Evolutionary conservation across 108 stramenopile species (phyloP), one percentile per base, ranked within the genome.

Genomic region (Cylindrotheca fusiformis): DNA sequence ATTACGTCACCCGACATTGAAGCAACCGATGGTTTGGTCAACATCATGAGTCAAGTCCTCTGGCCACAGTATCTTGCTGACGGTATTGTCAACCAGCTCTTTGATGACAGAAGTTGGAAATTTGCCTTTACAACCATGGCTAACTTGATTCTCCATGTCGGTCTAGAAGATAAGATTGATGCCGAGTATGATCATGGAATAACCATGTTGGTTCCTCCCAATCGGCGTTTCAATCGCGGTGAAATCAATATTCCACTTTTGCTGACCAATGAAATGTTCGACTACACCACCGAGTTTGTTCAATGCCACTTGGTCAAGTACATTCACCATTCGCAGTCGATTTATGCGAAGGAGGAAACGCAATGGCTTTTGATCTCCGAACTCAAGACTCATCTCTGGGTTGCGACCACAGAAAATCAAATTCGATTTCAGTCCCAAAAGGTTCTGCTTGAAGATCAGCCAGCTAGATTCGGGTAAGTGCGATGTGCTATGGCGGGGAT

Each of bases 211-310:
- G 72, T 74, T 17, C 72, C 72, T 12, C 65, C 72, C 41, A 74
- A 74, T 61, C 72, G 65, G 2, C 65, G 72, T 54, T 74, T 74
- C 65, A 67, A 67, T 61, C 72, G 72, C 22, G 72, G 56, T 27
- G 58, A 74, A 67, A 61, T 74, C 20, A 28, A 74, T 58, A 14
- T 74, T 3, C 62, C 65, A 19, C 26, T 4, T 23, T 21, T 74
- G 45, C 45, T 61, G 32, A 29, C 58, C 14, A 25, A 48, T 12
- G 72, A 66, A 28, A 67, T 67, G 65, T 47, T 30, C 28, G 19
- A 60, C 24, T 74, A 74, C 47, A 67, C 65, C 36, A 54, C 32
- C 46, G 58, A 66, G 18, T 67, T 74, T 50, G 57, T 74, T 3
- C 65, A 67, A 45, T 27, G 48, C 12, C 72, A 74, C 54, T 36